Base-by-base conservation (phyloP, 1,284 basidiomycete species). In the Wallemia ichthyophaga region DNA sequence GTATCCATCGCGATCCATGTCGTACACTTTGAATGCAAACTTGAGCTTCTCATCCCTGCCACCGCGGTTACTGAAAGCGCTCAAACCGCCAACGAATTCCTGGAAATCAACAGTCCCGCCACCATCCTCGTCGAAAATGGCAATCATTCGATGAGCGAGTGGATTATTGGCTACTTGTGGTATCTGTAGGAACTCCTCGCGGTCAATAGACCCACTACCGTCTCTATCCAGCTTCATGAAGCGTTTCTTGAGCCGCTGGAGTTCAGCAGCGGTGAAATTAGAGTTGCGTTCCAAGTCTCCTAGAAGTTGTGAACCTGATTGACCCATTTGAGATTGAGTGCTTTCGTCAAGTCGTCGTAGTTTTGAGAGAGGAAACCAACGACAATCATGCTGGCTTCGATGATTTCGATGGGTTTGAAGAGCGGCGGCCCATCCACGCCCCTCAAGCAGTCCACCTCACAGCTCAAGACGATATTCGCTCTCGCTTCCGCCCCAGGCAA, bases 181-280 rank as follows among this genome's bases (percentile, higher is more conserved):
- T 74, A 98, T 94, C 74, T 92, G 89, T 59, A 98, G 74, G 71
- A 99, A 98, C 72, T 99, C 92, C 67, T 96, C 91, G 60, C 87
- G 85, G 76, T 96, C 92, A 70, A 99, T 94, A 24, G 88, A 89
- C 60, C 94, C 92, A 21, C 86, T 92, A 33, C 89, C 88, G 71
- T 98, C 91, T 77, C 85, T 84, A 71, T 98, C 94, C 64, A 98
- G 81, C 73, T 98, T 98, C 87, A 98, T 94, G 71, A 98, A 98
- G 57, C 92, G 80, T 71, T 95, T 96, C 78, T 95, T 95, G 64
- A 98, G 76, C 56, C 92, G 79, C 67, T 95, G 84, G 64, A 95
- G 74, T 72, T 95, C 89, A 61, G 80, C 77, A 54, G 81, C 83
- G 33, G 85, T 92, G 78, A 95, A 26, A 19, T 53, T 19, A 27